Evolutionary conservation across 352 stramenopile genomes (phyloP).

Genomic region (Achlya hypogyna): DNA sequence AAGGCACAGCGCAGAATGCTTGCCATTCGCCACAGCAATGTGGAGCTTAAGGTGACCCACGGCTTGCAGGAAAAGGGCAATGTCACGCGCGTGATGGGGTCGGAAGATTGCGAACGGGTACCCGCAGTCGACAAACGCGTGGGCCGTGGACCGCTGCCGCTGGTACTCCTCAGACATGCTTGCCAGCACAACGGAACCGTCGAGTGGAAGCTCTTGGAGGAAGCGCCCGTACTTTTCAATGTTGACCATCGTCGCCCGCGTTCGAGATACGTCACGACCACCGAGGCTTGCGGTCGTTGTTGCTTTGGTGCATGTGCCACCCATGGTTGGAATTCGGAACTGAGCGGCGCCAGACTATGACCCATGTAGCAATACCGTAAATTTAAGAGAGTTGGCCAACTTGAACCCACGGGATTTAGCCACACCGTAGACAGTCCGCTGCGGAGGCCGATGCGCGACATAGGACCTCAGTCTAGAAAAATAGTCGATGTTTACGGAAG

Average conservation of each 20-base stretch:
- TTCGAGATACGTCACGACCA: neutral
- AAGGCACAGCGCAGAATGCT: neutral
- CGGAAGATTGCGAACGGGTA: slow-evolving; percentile 5
- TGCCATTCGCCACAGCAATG: neutral
- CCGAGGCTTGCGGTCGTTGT: neutral
- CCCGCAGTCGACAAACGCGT: neutral
- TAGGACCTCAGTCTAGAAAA: no score
- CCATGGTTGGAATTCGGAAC: neutral
- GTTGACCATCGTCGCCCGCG: neutral
- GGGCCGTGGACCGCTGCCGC: neutral
- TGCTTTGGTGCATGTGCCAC: neutral
- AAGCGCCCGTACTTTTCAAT: slow-evolving; percentile 2
- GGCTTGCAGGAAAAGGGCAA: neutral
- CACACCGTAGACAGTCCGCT: no score
- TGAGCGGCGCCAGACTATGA: no score
- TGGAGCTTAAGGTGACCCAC: neutral
- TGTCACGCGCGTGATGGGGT: neutral
- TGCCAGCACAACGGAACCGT: neutral
- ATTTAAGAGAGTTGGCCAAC: no score
- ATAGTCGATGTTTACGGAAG: no score
- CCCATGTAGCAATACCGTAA: no score
- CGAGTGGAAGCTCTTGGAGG: neutral
- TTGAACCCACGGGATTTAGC: no score
- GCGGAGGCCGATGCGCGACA: no score
- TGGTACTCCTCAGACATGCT: slow-evolving; percentile 4